These are phyloP conservation scores for Lignosus rhinocerotis DNA, from an alignment of 1,284 basidiomycete species.

Conservation along the genomic window DNA sequence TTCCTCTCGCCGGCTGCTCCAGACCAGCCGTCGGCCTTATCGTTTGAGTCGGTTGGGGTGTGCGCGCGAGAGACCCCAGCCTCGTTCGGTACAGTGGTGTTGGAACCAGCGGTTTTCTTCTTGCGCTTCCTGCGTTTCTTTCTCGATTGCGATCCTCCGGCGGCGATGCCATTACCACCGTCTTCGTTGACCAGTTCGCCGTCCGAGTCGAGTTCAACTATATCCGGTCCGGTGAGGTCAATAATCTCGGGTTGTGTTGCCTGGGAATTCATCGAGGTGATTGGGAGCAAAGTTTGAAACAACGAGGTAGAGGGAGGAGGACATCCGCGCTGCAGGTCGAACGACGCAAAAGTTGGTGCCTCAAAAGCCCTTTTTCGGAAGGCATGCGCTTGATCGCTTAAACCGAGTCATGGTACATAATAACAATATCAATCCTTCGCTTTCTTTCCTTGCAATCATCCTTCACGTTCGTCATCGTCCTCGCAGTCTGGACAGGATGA, in stretches of 20 bases:
- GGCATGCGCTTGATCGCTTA: too few species aligned
- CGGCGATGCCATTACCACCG: not conserved
- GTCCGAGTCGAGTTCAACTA: slow-evolving; percentile 32
- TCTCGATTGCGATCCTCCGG: slow-evolving; percentile 5
- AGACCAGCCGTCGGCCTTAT: not conserved
- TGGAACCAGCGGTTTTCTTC: slow-evolving; percentile 10
- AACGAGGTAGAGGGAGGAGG: too few species aligned
- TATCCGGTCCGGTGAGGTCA: slow-evolving; percentile 35
- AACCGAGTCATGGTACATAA: too few species aligned
- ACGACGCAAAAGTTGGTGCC: too few species aligned
- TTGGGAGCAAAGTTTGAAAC: too few species aligned
- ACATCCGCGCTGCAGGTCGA: too few species aligned
- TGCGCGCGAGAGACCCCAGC: slow-evolving; percentile 17
- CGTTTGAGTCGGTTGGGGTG: not conserved
- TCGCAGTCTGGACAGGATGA: not conserved
- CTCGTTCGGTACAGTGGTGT: slow-evolving; percentile 12
- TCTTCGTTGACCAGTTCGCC: slow-evolving; percentile 14
- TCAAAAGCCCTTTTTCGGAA: too few species aligned
- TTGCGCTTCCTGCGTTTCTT: slow-evolving; percentile 25
- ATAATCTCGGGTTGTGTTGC: slow-evolving; percentile 32
- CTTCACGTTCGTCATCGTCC: too few species aligned
- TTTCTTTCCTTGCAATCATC: too few species aligned
- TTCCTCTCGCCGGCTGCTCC: not conserved
- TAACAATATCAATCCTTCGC: too few species aligned
- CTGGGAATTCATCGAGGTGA: too few species aligned